Percentiles rank a stretch among this genome's conserved stretches.
These are phyloP conservation scores for Penicillium sp. DNA, from an alignment of 2,329 filamentous ascomycete species.

Conservation along the genomic window DNA sequence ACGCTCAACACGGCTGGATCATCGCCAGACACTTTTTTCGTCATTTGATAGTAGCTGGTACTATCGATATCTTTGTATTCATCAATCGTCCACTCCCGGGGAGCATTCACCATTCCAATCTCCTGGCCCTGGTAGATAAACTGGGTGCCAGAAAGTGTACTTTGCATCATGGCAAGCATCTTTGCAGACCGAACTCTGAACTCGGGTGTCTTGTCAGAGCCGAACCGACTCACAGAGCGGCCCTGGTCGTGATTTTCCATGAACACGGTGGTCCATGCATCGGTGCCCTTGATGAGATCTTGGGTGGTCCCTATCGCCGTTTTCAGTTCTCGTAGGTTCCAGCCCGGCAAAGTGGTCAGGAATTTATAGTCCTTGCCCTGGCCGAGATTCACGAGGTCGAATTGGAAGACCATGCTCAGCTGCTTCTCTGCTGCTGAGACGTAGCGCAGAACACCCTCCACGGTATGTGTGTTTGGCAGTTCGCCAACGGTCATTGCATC, in stretches of 20 bases:
- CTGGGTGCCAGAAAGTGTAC: conserved; percentile 52
- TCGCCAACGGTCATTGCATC: conserved; percentile 70
- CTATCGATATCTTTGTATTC: conserved; percentile 46
- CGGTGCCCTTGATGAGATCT: conserved; percentile 48
- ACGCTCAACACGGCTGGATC: conserved; percentile 42
- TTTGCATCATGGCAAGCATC: conserved; percentile 53
- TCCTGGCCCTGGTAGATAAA: conserved; percentile 63
- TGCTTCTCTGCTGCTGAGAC: conserved; percentile 59
- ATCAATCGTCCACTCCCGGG: conserved; percentile 48
- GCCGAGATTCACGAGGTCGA: conserved; percentile 54
- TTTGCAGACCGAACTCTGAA: conserved; percentile 50
- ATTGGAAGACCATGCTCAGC: conserved; percentile 66
- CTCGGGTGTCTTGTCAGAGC: conserved; percentile 49
- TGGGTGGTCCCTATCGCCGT: conserved; percentile 51
- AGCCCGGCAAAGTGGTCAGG: conserved; percentile 47
- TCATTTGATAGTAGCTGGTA: conserved; percentile 49
- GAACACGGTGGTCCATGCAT: conserved; percentile 59
- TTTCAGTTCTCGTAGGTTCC: conserved; percentile 47
- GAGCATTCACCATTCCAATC: conserved; percentile 59
- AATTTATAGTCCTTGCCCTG: conserved; percentile 47
- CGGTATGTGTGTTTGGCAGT: conserved; percentile 61
- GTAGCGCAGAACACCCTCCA: conserved; percentile 57
- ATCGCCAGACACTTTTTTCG: conserved; percentile 28
- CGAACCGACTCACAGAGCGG: conserved; percentile 55
- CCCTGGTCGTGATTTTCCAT: conserved; percentile 64